Conservation (phyloP, 306 rosid genomes). For the Vigna nakashimae region DNA sequence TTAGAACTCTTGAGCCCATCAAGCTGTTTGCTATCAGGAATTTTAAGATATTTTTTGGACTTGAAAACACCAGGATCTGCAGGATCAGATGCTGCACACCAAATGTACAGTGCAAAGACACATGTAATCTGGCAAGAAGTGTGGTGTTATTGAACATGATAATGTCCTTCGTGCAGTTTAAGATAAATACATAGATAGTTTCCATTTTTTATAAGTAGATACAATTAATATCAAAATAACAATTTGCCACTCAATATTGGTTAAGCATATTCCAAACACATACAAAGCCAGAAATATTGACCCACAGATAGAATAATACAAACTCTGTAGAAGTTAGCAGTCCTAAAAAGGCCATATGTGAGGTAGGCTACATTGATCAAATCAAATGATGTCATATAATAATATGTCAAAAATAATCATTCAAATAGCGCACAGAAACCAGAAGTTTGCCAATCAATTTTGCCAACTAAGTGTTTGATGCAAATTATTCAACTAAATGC, state of each 20-base stretch:
- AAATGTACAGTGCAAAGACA: constrained; percentile 86
- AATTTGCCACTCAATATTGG: constrained; percentile 5
- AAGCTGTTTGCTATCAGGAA: constrained; percentile 63
- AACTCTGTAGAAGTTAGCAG: background rate
- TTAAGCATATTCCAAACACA: constrained; percentile 30
- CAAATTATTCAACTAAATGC: constrained; percentile 9
- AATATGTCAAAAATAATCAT: background rate
- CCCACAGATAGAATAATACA: background rate
- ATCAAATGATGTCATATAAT: background rate
- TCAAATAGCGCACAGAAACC: background rate
- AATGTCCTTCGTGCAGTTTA: constrained; percentile 19
- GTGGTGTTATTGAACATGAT: constrained; percentile 39
- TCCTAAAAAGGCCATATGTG: background rate
- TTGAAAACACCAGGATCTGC: constrained; percentile 94
- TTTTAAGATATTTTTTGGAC: constrained; percentile 81
- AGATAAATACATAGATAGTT: background rate
- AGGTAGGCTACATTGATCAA: background rate
- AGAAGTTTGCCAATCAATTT: background rate
- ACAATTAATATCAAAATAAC: background rate
- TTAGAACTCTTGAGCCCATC: constrained; percentile 61
- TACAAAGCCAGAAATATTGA: constrained; percentile 15
- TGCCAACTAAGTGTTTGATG: constrained; percentile 11
- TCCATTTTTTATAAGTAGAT: constrained; percentile 11
- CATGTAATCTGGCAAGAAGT: constrained; percentile 76
- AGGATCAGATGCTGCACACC: constrained; percentile 99